A percentile compares a stretch with the other conserved stretches of the same genome.
These are phyloP conservation scores for Entelexis paramagnoliae DNA, from an alignment of 1,139 yeast species.

Conservation along the genomic window DNA sequence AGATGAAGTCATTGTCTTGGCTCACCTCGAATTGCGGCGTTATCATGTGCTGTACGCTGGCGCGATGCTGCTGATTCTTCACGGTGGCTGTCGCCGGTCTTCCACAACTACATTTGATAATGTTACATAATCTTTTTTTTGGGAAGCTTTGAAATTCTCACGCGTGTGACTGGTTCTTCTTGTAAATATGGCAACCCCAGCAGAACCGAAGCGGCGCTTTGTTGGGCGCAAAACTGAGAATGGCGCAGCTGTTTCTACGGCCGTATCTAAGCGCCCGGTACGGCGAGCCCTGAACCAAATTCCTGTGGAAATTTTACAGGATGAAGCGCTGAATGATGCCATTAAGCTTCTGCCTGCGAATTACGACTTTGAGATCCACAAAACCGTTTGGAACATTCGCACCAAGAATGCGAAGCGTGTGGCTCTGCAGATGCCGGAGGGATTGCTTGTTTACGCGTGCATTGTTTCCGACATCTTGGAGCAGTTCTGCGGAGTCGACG, in stretches of 20 bases:
- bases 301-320: constrained; percentile 76
- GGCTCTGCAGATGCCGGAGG: constrained; percentile 97
- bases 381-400: constrained; percentile 84
- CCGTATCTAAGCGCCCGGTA: constrained; percentile 24
- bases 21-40: constrained; percentile 71
- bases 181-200: neutral
- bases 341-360: constrained; percentile 73
- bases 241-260: neutral
- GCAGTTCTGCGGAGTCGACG: constrained; percentile 80
- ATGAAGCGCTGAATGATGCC: constrained; percentile 71
- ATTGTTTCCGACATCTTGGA: constrained; percentile 82
- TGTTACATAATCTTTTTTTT: neutral
- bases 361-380: constrained; percentile 91
- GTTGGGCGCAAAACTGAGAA: constrained; percentile 20
- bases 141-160: neutral
- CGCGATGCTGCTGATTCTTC: neutral
- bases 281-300: constrained; percentile 68
- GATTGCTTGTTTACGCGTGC: constrained; percentile 74
- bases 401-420: constrained; percentile 66
- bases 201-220: constrained; percentile 19
- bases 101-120: neutral
- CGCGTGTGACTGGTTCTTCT: neutral
- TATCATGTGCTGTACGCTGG: constrained; percentile 43
- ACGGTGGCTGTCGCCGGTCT: neutral
- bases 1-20: constrained; percentile 67